Conservation (phyloP, 441 rosid species). For the Adansonia gregorii region DNA sequence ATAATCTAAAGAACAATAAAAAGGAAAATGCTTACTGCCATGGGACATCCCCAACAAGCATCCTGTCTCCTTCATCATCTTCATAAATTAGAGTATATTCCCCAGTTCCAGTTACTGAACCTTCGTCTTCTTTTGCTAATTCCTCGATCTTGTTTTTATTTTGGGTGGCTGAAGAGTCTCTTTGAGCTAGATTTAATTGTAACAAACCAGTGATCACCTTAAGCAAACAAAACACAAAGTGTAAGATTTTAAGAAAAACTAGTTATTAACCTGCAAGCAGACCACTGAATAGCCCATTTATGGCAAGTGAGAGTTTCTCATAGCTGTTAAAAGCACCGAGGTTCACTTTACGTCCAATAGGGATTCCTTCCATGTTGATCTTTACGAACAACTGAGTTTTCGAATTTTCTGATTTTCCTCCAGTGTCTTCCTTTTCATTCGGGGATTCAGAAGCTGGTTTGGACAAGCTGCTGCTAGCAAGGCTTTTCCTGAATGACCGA, state of each 20-base stretch:
- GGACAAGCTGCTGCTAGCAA: conserved; percentile 60
- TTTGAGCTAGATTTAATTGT: conserved; percentile 42
- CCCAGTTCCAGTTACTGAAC: conserved; percentile 44
- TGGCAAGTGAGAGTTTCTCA: conserved; percentile 68
- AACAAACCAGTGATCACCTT: background rate
- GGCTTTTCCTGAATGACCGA: conserved; percentile 78
- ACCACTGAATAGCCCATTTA: conserved; percentile 80
- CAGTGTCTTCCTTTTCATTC: conserved; percentile 42
- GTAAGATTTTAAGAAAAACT: background rate
- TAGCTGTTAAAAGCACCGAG: conserved; percentile 73
- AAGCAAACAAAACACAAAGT: background rate
- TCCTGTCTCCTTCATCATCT: conserved; percentile 73
- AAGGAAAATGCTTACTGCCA: conserved; percentile 58
- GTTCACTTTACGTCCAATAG: conserved; percentile 91
- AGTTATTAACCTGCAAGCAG: conserved; percentile 74
- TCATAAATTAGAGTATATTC: conserved; percentile 68
- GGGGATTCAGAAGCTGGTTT: conserved; percentile 54
- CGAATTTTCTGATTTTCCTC: conserved; percentile 19
- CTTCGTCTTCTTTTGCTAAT: conserved; percentile 37
- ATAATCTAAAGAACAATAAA: background rate
- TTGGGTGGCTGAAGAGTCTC: conserved; percentile 33
- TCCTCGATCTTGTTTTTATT: conserved; percentile 23
- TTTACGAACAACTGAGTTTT: conserved; percentile 59
- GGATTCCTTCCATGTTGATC: conserved; percentile 94
- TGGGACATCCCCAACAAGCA: conserved; percentile 34